Evolutionary conservation across 1,284 basidiomycete genomes (phyloP), one percentile per base, ranked within the genome.

Genomic region (Trichosporon asahii): DNA sequence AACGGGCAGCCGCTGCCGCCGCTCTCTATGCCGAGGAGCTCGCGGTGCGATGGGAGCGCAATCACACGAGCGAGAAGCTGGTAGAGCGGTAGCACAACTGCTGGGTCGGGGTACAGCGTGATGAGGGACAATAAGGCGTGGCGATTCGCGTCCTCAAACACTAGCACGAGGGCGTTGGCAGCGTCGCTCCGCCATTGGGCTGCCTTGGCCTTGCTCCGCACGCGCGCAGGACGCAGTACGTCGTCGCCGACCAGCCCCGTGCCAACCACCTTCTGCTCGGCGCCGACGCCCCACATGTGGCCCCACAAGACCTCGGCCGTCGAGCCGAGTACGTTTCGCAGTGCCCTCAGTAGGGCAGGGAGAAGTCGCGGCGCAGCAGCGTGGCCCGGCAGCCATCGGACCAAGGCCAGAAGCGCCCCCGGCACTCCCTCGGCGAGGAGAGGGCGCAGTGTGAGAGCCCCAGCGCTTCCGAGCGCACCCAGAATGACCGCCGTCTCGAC

Each of bases 11-110:
- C 31, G 49, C 18, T 53, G 35, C 29, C 31, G 44, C n/a, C 31
- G 46, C n/a, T 35, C 18, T 68, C n/a, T 5, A 68, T 29, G 1
- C 65, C 70, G 6, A 93, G 85, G 0, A 85, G 84, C 1, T 80
- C 81, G 29, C 91, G 87, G 75, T 93, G 88, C 0, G 81, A 80
- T 0, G 86, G 84, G 0, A 87, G 63, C 89, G 84, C n/a, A 86
- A 90, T 57, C 88, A 89, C 33, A 86, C 85, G 73, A 88, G 86
- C 7, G 88, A 90, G 8, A 85, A 85, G 69, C 86, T 88, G 69
- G 89, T 80, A 83, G 2, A 84, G 69, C 75, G 66, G 85, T 25
- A 33, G 82, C 64, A 46, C 85, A 71, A 66, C 86, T 84, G 61
- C 85, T 69, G 3, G 86, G 77, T 46, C 81, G 78, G 74, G 53